phyloP scores from a whole-genome alignment of 148 eudicot species.

The Vaccinium macrocarpon region DNA sequence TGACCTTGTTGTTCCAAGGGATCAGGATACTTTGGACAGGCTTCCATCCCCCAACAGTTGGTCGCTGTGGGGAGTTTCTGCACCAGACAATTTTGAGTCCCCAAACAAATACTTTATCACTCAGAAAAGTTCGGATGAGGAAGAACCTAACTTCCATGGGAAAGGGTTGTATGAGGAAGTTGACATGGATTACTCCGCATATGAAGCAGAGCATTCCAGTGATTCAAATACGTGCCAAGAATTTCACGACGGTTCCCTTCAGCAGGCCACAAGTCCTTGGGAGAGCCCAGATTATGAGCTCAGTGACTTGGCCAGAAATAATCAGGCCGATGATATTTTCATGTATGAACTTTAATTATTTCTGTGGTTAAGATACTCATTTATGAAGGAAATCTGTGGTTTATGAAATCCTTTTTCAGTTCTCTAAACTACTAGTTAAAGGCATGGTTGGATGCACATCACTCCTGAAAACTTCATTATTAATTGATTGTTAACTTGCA shows the following conservation, averaged over 20 bases:
- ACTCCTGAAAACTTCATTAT: background rate
- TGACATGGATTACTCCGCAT: conserved; percentile 21
- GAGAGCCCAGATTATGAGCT: conserved; percentile 36
- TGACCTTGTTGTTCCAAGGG: conserved; percentile 54
- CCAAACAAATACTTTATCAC: conserved; percentile 24
- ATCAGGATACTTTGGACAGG: conserved; percentile 44
- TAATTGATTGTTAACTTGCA: background rate
- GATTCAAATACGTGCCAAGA: conserved; percentile 27
- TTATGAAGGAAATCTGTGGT: conserved; percentile 31
- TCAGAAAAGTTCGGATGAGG: conserved; percentile 15
- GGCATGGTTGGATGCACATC: background rate
- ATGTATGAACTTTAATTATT: conserved; percentile 44
- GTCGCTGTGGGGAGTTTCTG: conserved; percentile 51
- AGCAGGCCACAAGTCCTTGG: conserved; percentile 22
- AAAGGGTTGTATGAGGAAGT: conserved; percentile 29
- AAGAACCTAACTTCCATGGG: conserved; percentile 22
- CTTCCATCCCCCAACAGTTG: conserved; percentile 61
- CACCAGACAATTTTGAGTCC: conserved; percentile 36
- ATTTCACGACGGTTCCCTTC: conserved; percentile 27
- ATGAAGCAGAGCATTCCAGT: conserved; percentile 26
- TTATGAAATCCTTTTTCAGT: background rate
- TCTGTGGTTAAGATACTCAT: conserved; percentile 33
- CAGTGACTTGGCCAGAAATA: conserved; percentile 29
- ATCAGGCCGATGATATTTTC: conserved; percentile 60
- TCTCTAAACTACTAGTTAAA: background rate